phyloP scores from a whole-genome alignment of 2,329 filamentous ascomycete genomes.

The Pleochaeta shiraiana region DNA sequence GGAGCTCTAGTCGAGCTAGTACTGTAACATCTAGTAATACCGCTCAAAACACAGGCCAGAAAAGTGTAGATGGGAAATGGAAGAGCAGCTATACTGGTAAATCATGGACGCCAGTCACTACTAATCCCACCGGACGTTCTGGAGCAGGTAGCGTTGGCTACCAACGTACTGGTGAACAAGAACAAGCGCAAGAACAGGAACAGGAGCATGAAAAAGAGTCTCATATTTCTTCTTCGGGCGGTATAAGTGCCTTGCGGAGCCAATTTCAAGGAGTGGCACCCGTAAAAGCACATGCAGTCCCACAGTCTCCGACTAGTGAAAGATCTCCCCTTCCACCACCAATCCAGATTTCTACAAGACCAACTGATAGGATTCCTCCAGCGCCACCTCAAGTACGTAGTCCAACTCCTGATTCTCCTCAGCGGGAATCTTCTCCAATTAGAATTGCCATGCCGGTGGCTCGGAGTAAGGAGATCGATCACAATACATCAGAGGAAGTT shows the following conservation, averaged over 20 bases:
- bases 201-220: constrained; percentile 24
- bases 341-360: constrained; percentile 26
- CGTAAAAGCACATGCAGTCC: constrained; percentile 31
- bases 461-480: constrained; percentile 31
- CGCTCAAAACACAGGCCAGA: constrained; percentile 41
- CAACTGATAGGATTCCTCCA: constrained; percentile 31
- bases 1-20: constrained; percentile 31
- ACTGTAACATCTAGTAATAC: constrained; percentile 24
- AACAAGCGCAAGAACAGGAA: constrained; percentile 24
- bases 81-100: constrained; percentile 84
- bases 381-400: constrained; percentile 20
- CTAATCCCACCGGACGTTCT: constrained; percentile 45
- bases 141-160: constrained; percentile 26
- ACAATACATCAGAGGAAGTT: constrained; percentile 29
- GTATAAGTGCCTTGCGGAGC: constrained; percentile 55
- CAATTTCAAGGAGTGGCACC: constrained; percentile 61
- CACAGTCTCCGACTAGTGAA: constrained; percentile 14
- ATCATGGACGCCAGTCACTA: constrained; percentile 70
- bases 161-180: constrained; percentile 39
- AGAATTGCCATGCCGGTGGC: constrained; percentile 70
- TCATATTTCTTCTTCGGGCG: constrained; percentile 34
- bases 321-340: constrained; percentile 19
- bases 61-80: constrained; percentile 57
- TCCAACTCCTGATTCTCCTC: constrained; percentile 23
- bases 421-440: constrained; percentile 48